phyloP scores from a whole-genome alignment of 78 protist species.

The Dictyostelium citrinum region DNA sequence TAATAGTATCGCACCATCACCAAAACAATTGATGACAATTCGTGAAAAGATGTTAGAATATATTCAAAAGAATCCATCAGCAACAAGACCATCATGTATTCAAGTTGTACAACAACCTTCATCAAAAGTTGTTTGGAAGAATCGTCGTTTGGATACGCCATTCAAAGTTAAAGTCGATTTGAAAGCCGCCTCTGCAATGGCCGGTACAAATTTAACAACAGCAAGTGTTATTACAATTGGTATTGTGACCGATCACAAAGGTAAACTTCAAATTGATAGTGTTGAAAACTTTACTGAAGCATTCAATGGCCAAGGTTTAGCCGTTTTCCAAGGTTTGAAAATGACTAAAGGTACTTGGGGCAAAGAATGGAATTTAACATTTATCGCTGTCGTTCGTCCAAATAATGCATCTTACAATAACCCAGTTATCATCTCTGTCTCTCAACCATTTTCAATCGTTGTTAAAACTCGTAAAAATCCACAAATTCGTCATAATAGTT shows the following conservation, averaged over 20 bases:
- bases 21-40: slow-evolving; percentile 70
- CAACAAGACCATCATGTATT: slow-evolving; percentile 53
- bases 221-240: slow-evolving; percentile 39
- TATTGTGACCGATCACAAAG: slow-evolving; percentile 71
- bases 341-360: slow-evolving; percentile 81
- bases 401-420: slow-evolving; percentile 41
- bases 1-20: slow-evolving; percentile 56
- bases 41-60: slow-evolving; percentile 69
- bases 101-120: slow-evolving; percentile 66
- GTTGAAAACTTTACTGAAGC: slow-evolving; percentile 73
- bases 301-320: slow-evolving; percentile 48
- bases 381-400: slow-evolving; percentile 68
- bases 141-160: slow-evolving; percentile 66
- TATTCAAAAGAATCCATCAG: slow-evolving; percentile 55
- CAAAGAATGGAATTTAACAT: slow-evolving; percentile 64
- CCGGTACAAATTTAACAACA: not conserved
- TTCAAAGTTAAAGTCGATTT: slow-evolving; percentile 46
- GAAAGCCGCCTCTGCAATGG: slow-evolving; percentile 44
- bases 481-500: slow-evolving; percentile 59
- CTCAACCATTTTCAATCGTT: slow-evolving; percentile 66
- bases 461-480: slow-evolving; percentile 73
- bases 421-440: slow-evolving; percentile 34
- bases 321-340: slow-evolving; percentile 71
- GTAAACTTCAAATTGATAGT: slow-evolving; percentile 62
- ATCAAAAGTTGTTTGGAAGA: slow-evolving; percentile 65